Base-by-base conservation (phyloP, 2,329 filamentous ascomycete genomes). In the Chrysoporthe cubensis region DNA sequence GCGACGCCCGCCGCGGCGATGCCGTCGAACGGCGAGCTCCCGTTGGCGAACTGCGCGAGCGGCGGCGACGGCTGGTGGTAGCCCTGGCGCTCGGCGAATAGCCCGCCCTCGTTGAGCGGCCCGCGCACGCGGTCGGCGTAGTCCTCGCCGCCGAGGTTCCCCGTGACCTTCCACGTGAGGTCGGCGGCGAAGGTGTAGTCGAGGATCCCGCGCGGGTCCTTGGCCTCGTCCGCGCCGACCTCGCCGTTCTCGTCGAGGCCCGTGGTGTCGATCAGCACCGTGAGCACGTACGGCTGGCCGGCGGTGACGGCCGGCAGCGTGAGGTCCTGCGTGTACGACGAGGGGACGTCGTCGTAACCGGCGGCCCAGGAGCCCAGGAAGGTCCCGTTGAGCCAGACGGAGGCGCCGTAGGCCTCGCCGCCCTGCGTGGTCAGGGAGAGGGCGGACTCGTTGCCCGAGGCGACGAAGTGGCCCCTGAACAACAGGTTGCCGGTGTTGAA, bases 221-320 rank as follows among this genome's bases (percentile, higher is more conserved):
- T 88, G 81, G 89, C 87, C 4, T 78, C 75, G 43, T 88, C 86
- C 5, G 77, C 72, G 1, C 86, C 87, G 2, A 87, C 83, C 13
- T 79, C 79, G 79, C 84, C 87, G 76, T 89, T 86, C 72, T 90
- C 85, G 68, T 92, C 85, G 1, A 91, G 80, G 0, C 90, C 90
- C 80, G 89, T 90, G 77, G 89, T 88, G 77, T 92, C 91, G 32
- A 92, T 79, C 0, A 92, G 78, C 4, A 93, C 80, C 0, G 90
- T 91, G 73, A 92, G 77, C 26, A 88, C 82, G 75, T 91, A 88
- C 0, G 78, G 71, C 50, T 82, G 80, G 21, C 84, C 88, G 0
- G 80, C 73, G 1, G 76, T 75, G 26, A 91, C 79, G 26, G 80
- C 78, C 1, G 87, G 84, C 0, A 91, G 78, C 0, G 79, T 80